A percentile compares a stretch with the other conserved stretches of the same genome.
These are phyloP conservation scores for Fusarium humuli DNA, from an alignment of 2,329 filamentous ascomycete species.

Conservation along the genomic window DNA sequence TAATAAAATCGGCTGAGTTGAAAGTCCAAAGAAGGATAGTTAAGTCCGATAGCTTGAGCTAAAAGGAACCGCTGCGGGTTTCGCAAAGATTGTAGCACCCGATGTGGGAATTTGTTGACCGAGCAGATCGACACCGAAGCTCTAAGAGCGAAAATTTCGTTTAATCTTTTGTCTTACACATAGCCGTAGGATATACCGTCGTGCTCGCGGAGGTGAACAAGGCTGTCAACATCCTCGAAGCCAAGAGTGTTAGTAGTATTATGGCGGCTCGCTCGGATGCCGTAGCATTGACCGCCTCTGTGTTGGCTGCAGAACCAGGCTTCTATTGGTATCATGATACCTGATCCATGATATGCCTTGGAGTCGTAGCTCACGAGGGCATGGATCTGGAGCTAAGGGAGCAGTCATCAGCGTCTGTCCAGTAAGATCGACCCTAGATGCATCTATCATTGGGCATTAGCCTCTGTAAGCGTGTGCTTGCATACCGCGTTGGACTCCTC, in stretches of 20 bases:
- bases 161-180: slow-evolving; percentile 15
- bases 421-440: slow-evolving; percentile 5
- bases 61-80: slow-evolving; percentile 37
- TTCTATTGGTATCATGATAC: slow-evolving; percentile 34
- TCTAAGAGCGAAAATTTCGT: slow-evolving; percentile 28
- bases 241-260: slow-evolving; percentile 4
- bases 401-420: slow-evolving; percentile 24
- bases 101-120: slow-evolving; percentile 25
- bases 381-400: slow-evolving; percentile 35
- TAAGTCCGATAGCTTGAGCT: slow-evolving; percentile 2
- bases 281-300: slow-evolving; percentile 34
- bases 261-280: slow-evolving; percentile 35
- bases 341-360: slow-evolving; percentile 35
- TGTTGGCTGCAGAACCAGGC: slow-evolving; percentile 17
- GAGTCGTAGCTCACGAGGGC: slow-evolving; percentile 45
- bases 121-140: slow-evolving; percentile 9
- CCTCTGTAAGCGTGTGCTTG: slow-evolving; percentile 25
- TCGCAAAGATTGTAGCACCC: slow-evolving; percentile 17
- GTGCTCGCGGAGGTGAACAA: background rate
- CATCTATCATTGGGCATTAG: slow-evolving; percentile 29
- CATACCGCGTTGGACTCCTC: slow-evolving; percentile 25
- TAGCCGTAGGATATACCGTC: background rate
- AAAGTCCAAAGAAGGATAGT: slow-evolving; percentile 21
- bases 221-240: background rate
- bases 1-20: slow-evolving; percentile 10